These are phyloP conservation scores for Populus trichocarpa DNA, from an alignment of 441 rosid genomes.

Conservation along the genomic window DNA sequence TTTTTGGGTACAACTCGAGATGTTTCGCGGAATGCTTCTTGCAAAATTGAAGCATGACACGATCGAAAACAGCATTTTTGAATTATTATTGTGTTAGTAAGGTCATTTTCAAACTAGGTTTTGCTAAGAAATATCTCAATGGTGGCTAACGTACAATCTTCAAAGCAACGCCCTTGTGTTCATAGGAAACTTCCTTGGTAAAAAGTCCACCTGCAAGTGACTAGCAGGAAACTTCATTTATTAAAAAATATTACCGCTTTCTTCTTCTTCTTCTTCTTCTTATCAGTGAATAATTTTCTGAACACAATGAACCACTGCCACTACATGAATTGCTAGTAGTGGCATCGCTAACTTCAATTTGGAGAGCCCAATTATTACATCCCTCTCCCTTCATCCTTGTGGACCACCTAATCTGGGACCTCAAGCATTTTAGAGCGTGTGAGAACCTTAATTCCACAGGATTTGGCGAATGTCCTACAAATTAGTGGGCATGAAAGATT, in stretches of 20 bases:
- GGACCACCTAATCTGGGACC: too few relatives aligned
- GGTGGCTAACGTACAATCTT: neutral
- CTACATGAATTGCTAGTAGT: neutral
- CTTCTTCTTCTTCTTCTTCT: neutral
- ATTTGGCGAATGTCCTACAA: too few relatives aligned
- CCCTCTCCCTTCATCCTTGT: too few relatives aligned
- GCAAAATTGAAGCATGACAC: too few relatives aligned
- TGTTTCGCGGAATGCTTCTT: too few relatives aligned
- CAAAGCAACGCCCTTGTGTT: conserved; percentile 5
- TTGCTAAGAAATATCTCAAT: conserved; percentile 8
- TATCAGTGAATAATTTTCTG: too few relatives aligned
- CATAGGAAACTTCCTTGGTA: neutral
- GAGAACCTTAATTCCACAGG: too few relatives aligned
- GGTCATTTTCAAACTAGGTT: neutral
- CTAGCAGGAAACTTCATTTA: neutral
- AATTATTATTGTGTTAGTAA: neutral
- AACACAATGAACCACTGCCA: too few relatives aligned
- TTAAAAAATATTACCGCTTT: neutral
- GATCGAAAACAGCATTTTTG: neutral
- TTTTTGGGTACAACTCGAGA: too few relatives aligned
- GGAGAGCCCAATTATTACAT: neutral
- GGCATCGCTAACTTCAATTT: neutral
- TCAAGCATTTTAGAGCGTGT: too few relatives aligned
- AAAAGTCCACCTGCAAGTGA: neutral
- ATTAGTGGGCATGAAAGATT: too few relatives aligned